These are phyloP conservation scores for Schoenoplectus triqueter DNA, from an alignment of 202 grass and related monocot species.

Conservation along the genomic window DNA sequence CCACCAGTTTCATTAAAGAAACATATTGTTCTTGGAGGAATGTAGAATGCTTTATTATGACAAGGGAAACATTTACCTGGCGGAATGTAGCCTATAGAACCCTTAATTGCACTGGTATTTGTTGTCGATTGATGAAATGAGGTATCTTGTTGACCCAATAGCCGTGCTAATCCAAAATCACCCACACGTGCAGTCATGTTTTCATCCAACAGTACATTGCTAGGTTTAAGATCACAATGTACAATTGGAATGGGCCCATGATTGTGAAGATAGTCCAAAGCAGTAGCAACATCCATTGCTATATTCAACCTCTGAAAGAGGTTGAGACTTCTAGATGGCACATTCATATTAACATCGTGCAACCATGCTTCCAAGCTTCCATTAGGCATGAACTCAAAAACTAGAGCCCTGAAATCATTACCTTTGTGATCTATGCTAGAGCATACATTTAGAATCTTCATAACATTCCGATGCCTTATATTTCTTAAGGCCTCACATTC, in stretches of 20 bases:
- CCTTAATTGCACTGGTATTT: too few relatives aligned
- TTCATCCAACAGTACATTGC: too few relatives aligned
- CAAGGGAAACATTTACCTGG: too few relatives aligned
- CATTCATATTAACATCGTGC: not conserved
- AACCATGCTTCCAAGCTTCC: slow-evolving; percentile 38
- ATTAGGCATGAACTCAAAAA: slow-evolving; percentile 46
- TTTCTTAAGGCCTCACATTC: slow-evolving; percentile 35
- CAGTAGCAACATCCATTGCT: slow-evolving; percentile 20
- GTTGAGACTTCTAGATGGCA: not conserved
- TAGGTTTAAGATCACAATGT: slow-evolving; percentile 20
- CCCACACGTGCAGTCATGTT: too few relatives aligned
- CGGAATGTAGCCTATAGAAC: too few relatives aligned
- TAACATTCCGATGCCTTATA: slow-evolving; percentile 44
- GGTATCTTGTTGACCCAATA: too few relatives aligned
- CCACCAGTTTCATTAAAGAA: too few relatives aligned
- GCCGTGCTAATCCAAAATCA: too few relatives aligned
- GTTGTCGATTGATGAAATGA: too few relatives aligned
- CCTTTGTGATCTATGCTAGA: slow-evolving; percentile 32
- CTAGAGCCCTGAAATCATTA: slow-evolving; percentile 49
- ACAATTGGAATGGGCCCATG: slow-evolving; percentile 16
- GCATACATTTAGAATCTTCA: slow-evolving; percentile 44
- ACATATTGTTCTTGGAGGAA: too few relatives aligned
- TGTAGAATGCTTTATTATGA: too few relatives aligned
- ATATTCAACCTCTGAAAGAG: slow-evolving; percentile 24
- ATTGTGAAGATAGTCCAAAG: slow-evolving; percentile 40